Percentiles rank a stretch among this genome's conserved stretches.
Evolutionary conservation across 345 rosid species (phyloP).

Genomic region (Acer negundo): DNA sequence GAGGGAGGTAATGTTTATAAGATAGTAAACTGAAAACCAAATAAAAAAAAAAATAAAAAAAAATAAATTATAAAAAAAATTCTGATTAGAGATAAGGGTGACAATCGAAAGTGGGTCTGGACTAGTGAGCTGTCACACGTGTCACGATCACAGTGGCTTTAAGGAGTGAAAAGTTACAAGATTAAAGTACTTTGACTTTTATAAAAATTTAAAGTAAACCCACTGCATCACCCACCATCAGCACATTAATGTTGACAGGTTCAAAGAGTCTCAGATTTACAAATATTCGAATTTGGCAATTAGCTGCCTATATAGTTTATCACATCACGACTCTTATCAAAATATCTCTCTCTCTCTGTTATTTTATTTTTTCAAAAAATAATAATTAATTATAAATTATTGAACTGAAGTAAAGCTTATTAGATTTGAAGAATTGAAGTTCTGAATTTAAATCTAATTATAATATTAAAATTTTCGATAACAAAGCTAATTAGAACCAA

Average conservation of each 20-base stretch:
- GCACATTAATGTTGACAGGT: neutral
- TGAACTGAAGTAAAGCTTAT: too few relatives aligned
- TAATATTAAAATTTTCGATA: too few relatives aligned
- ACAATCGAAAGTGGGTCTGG: neutral
- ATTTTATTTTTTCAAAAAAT: too few relatives aligned
- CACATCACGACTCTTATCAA: neutral
- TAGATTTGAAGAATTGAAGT: too few relatives aligned
- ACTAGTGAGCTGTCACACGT: neutral
- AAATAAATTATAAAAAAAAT: too few relatives aligned
- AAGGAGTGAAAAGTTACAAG: neutral
- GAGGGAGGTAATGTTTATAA: too few relatives aligned
- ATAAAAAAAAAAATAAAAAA: too few relatives aligned
- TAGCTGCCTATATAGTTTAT: neutral
- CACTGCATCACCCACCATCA: neutral
- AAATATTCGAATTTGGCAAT: neutral
- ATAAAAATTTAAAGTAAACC: neutral
- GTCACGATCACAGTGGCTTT: neutral
- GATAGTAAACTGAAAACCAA: too few relatives aligned
- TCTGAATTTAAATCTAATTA: too few relatives aligned
- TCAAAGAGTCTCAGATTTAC: neutral
- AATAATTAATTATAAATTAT: too few relatives aligned
- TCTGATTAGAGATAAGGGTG: neutral
- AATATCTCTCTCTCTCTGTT: too few relatives aligned
- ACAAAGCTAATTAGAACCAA: too few relatives aligned
- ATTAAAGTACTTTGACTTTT: conserved; percentile 8